Conservation (phyloP, 495 filamentous ascomycete species). For the Penicillium dipodomyicola region DNA sequence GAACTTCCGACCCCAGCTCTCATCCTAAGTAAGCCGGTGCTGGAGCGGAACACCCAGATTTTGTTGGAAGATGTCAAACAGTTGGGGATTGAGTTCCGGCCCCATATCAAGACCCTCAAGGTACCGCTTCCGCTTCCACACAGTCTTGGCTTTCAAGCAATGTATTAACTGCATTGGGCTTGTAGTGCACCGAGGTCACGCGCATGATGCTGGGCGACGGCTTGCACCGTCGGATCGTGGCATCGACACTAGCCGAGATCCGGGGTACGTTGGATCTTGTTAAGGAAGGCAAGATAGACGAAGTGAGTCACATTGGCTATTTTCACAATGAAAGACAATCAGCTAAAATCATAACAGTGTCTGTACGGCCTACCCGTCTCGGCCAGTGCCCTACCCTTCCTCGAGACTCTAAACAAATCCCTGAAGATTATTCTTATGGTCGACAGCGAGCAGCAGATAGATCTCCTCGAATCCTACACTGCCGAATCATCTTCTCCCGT, state of each 20-base stretch:
- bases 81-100: constrained; percentile 32
- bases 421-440: constrained; percentile 34
- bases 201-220: constrained; percentile 36
- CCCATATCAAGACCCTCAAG: constrained; percentile 42
- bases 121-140: constrained; percentile 8
- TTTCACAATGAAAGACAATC: neutral
- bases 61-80: constrained; percentile 33
- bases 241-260: constrained; percentile 34
- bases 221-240: constrained; percentile 31
- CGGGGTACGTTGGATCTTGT: constrained; percentile 30
- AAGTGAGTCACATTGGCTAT: constrained; percentile 17
- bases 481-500: neutral
- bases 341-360: constrained; percentile 15
- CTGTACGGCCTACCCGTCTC: constrained; percentile 37
- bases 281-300: constrained; percentile 34
- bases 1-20: constrained; percentile 35
- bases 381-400: constrained; percentile 29
- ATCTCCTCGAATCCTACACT: constrained; percentile 27
- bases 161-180: constrained; percentile 5
- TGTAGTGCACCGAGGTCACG: constrained; percentile 32
- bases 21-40: constrained; percentile 31
- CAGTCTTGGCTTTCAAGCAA: neutral
- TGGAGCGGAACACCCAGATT: constrained; percentile 30
- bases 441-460: constrained; percentile 36
- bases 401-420: constrained; percentile 22